Evolutionary conservation across 495 filamentous ascomycete species (phyloP), one percentile per base, ranked within the genome.

Genomic region (Echria macrotheca): DNA sequence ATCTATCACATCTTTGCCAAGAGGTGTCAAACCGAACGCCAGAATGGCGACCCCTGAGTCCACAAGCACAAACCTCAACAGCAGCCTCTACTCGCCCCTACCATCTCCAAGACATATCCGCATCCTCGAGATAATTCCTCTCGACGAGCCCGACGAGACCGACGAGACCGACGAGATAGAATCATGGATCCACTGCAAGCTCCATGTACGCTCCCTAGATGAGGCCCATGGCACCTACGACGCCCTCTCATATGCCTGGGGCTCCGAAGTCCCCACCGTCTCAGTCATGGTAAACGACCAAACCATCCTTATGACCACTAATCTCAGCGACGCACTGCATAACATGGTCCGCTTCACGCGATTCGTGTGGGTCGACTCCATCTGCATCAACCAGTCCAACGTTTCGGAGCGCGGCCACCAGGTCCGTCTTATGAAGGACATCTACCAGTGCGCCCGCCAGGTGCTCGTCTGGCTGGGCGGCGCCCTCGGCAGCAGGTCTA

Each of bases 361-460:
- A 6, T n/a, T 7, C 11, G 23, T 49, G 5, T 31, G 24, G 23
- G 24, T 26, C 14, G 47, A 49, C 17, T 21, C 47, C 10, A 28
- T 49, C 12, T 49, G 47, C 24, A 49, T 49, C 36, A 49, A 49
- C 36, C 47, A 49, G n/a, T 26, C 35, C 24, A 23, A 40, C 12
- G 15, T 40, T 17, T 21, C n/a, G 22, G 47, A 49, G 17, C 22
- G 28, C 10, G 33, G 12, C 23, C 12, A 15, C 10, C 47, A 49
- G 24, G 47, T 49, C 11, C 8, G 11, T 4, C 19, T 40, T 5
- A 41, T 49, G 47, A 24, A 26, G 19, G 11, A 11, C 8, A 49
- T 49, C 25, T 49, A 49, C 11, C 21, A 17, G 3, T 6, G 11
- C 21, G 38, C 38, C 5, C 9, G 8, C 12, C 15, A 25, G 18